Conservation (phyloP, 768 basidiomycete species). For the Phlebiopsis flavidoalba region DNA sequence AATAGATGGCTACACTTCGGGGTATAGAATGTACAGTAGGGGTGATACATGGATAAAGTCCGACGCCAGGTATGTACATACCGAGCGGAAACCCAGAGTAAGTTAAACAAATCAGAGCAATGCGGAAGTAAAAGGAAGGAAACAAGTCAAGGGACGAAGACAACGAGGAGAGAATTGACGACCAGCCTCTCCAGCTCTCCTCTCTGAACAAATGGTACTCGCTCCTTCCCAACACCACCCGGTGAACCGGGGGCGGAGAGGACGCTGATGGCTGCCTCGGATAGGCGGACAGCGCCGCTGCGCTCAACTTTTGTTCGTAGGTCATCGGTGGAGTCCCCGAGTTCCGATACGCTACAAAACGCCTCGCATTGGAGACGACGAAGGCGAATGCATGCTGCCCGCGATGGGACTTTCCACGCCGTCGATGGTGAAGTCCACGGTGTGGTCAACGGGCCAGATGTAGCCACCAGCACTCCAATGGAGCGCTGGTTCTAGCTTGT, state of each 20-base stretch:
- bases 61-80: constrained; percentile 4
- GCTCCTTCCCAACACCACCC: constrained; percentile 51
- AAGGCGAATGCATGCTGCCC: constrained; percentile 6
- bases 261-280: constrained; percentile 57
- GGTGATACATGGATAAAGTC: constrained; percentile 9
- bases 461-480: constrained; percentile 83
- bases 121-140: neutral
- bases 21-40: constrained; percentile 15
- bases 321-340: constrained; percentile 32
- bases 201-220: constrained; percentile 57
- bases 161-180: constrained; percentile 70
- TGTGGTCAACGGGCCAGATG: constrained; percentile 71
- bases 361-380: constrained; percentile 36
- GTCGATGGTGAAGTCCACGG: constrained; percentile 56
- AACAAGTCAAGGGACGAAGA: constrained; percentile 51
- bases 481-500: constrained; percentile 68
- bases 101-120: neutral
- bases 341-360: constrained; percentile 35
- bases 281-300: constrained; percentile 61
- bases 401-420: constrained; percentile 21
- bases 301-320: constrained; percentile 56
- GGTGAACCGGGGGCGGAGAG: constrained; percentile 46
- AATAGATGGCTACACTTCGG: neutral
- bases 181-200: constrained; percentile 69
- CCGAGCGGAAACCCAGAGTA: neutral